Evolutionary conservation across 2,329 filamentous ascomycete genomes (phyloP), one percentile per base, ranked within the genome.

Genomic region (Fusarium proliferatum): DNA sequence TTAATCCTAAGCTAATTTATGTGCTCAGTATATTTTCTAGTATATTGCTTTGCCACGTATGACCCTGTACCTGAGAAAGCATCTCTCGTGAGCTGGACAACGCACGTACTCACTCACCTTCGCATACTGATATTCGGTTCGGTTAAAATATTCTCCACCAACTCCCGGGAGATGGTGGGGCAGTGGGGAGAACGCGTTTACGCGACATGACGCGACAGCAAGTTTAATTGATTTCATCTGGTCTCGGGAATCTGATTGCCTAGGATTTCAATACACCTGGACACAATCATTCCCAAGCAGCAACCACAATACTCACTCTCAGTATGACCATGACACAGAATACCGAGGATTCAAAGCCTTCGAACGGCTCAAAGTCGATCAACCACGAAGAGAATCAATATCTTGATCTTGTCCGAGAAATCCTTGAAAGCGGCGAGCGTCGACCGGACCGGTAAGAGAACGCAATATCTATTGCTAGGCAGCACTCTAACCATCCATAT

Each of bases 351-450:
- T 38, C 45, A 4, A 65, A 71, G 55, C 53, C 75, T 26, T 62
- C 65, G 11, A 69, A 64, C 46, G 73, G 53, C 33, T 67, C 72
- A 13, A 48, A 70, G 38, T 46, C 65, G 36, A 56, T 73, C 30
- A 78, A 78, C 39, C 94, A 97, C 79, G 95, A 98, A 85, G 96
- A 99, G 84, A 87, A 95, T 80, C 96, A 98, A 84, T 99, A 99
- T 81, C 91, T 99, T 67, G 89, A 96, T 77, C 88, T 99, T 33
- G 94, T 98, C 71, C 92, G 91, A 74, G 90, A 94, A 75, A 98
- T 98, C 79, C 87, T 99, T 21, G 86, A 90, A 21, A 85, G 89
- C 33, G 96, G 96, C 78, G 96, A 99, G 82, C 92, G 95, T 80
- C 92, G 96, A 23, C 95, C 94, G 38, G 96, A 99, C 82, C 89